phyloP scores from a whole-genome alignment of 306 rosid genomes.

The Dryas drummondii region DNA sequence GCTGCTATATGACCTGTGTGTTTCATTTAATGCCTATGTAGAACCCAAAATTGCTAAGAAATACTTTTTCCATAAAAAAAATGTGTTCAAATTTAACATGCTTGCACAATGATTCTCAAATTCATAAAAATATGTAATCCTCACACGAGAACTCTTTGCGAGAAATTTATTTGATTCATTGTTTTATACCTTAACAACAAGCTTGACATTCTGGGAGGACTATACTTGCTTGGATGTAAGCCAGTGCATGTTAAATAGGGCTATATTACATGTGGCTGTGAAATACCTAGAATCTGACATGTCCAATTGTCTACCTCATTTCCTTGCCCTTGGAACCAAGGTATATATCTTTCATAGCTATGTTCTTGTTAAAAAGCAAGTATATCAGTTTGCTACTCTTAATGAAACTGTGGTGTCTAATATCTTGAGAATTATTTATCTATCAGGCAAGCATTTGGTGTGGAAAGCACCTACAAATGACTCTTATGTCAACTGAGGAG shows the following conservation, averaged over 20 bases:
- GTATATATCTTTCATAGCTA: constrained; percentile 32
- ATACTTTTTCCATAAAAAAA: background rate
- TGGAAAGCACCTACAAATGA: constrained; percentile 82
- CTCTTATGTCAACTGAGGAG: constrained; percentile 72
- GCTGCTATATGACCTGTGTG: background rate
- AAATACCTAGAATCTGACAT: constrained; percentile 47
- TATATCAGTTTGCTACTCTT: constrained; percentile 13
- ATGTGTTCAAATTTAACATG: background rate
- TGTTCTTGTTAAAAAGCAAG: background rate
- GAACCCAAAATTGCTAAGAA: background rate
- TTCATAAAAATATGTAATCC: background rate
- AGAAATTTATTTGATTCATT: background rate
- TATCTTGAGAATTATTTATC: constrained; percentile 16
- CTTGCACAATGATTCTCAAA: background rate
- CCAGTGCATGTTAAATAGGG: constrained; percentile 75
- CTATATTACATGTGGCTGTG: constrained; percentile 53
- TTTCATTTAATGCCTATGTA: background rate
- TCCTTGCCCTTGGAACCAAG: constrained; percentile 71
- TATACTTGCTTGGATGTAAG: constrained; percentile 83
- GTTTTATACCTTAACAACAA: constrained; percentile 55
- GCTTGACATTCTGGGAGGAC: constrained; percentile 83
- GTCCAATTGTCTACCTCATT: constrained; percentile 44
- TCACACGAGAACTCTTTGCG: background rate
- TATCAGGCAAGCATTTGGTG: constrained; percentile 79
- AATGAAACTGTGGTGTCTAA: constrained; percentile 3